Evolutionary conservation across 2,329 filamentous ascomycete genomes (phyloP).

Genomic region (Uncinocarpus reesii): DNA sequence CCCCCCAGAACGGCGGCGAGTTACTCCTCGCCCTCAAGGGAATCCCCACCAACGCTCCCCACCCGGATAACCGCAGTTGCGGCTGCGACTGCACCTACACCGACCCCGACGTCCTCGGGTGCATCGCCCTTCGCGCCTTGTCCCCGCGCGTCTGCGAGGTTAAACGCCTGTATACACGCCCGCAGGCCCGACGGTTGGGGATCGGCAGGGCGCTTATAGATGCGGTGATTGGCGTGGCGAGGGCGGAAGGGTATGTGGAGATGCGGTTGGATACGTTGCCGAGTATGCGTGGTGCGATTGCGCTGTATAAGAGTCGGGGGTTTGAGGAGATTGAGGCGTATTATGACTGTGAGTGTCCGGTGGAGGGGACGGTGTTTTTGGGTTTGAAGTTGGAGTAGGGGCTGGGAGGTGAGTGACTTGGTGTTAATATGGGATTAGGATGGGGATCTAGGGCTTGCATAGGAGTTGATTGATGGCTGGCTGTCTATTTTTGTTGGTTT

Average conservation of each 20-base stretch:
- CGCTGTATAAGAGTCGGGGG: conserved; percentile 42
- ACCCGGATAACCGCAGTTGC: conserved; percentile 2
- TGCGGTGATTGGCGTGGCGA: conserved; percentile 38
- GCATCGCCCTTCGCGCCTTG: conserved; percentile 40
- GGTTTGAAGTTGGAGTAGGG: conserved; percentile 26
- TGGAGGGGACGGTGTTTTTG: conserved; percentile 46
- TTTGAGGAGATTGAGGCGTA: conserved; percentile 45
- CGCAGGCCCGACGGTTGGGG: conserved; percentile 39
- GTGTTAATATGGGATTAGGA: neutral
- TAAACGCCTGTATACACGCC: conserved; percentile 47
- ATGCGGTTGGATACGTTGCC: conserved; percentile 49
- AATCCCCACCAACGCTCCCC: conserved; percentile 15
- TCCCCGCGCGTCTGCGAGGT: conserved; percentile 40
- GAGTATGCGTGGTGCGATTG: conserved; percentile 42
- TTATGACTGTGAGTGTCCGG: conserved; percentile 42
- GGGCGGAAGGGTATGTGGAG: conserved; percentile 40
- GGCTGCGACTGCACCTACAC: neutral
- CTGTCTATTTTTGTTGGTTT: no score
- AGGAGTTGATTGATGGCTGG: no score
- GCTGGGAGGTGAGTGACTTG: neutral
- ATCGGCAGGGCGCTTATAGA: conserved; percentile 42
- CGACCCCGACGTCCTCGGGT: conserved; percentile 33
- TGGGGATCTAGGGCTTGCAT: no score
- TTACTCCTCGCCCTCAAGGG: conserved; percentile 9
- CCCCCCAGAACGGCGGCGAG: conserved; percentile 17